phyloP scores from a whole-genome alignment of 2,329 filamentous ascomycete genomes.

The Fusarium sp. region DNA sequence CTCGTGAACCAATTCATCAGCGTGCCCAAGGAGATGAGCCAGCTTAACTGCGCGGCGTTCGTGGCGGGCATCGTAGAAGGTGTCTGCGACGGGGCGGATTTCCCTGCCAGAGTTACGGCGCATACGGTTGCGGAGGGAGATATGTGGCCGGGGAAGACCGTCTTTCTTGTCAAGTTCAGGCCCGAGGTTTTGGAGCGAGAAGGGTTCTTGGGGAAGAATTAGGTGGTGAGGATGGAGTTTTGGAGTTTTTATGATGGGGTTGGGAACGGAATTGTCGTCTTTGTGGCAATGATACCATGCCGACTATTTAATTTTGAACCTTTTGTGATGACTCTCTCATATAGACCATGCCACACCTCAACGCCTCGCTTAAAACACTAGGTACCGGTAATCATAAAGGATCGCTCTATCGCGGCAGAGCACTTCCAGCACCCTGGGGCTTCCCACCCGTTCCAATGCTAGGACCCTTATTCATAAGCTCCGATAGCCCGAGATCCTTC shows the following conservation, averaged over 20 bases:
- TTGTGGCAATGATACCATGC: slow-evolving; percentile 23
- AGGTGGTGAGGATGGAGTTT: slow-evolving; percentile 34
- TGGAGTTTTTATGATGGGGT: slow-evolving; percentile 30
- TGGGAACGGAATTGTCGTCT: slow-evolving; percentile 16
- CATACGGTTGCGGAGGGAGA: slow-evolving; percentile 82
- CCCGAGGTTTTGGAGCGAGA: slow-evolving; percentile 93
- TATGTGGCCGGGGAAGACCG: slow-evolving; percentile 96
- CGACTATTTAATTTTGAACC: slow-evolving; percentile 24
- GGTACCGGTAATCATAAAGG: background rate
- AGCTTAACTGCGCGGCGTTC: slow-evolving; percentile 95
- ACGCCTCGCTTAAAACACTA: slow-evolving; percentile 29
- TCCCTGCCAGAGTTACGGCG: slow-evolving; percentile 88
- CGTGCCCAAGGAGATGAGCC: slow-evolving; percentile 94
- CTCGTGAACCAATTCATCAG: slow-evolving; percentile 94
- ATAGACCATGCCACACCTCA: slow-evolving; percentile 11
- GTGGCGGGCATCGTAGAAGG: slow-evolving; percentile 96
- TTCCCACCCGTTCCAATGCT: slow-evolving; percentile 41
- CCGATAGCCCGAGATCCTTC: slow-evolving; percentile 81
- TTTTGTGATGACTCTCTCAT: background rate
- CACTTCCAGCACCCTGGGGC: slow-evolving; percentile 32
- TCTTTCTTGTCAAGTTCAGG: slow-evolving; percentile 94
- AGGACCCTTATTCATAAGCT: slow-evolving; percentile 76
- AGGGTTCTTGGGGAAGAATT: slow-evolving; percentile 77
- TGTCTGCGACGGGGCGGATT: slow-evolving; percentile 92
- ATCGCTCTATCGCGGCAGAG: slow-evolving; percentile 27